These are phyloP conservation scores for Schizonepeta tenuifolia DNA, from an alignment of 257 asterid genomes.

Conservation along the genomic window DNA sequence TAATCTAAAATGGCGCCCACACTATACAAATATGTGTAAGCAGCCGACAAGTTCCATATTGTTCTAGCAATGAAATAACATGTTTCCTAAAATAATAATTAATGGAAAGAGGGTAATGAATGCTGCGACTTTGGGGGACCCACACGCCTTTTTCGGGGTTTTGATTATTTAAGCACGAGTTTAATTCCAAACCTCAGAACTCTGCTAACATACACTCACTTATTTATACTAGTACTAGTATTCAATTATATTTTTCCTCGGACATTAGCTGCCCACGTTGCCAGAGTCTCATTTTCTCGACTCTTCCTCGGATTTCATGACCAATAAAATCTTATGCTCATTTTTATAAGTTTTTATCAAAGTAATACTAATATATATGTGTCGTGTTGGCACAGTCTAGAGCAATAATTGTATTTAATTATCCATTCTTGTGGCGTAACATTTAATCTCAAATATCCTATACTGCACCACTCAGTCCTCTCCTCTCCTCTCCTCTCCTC, in stretches of 20 bases:
- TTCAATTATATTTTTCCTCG: slow-evolving; percentile 33
- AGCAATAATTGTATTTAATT: not conserved
- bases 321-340: slow-evolving; percentile 44
- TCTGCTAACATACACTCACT: slow-evolving; percentile 1
- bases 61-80: slow-evolving; percentile 9
- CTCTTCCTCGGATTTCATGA: slow-evolving; percentile 34
- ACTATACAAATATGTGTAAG: not conserved
- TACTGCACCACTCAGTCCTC: not conserved
- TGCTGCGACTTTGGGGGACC: slow-evolving; percentile 40
- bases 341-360: not conserved
- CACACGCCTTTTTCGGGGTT: slow-evolving; percentile 18
- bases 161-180: slow-evolving; percentile 36
- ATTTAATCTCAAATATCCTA: slow-evolving; percentile 6
- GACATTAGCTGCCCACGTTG: slow-evolving; percentile 49
- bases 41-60: slow-evolving; percentile 24
- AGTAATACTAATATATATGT: not conserved
- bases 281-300: slow-evolving; percentile 35
- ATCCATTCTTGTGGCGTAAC: slow-evolving; percentile 5
- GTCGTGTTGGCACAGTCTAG: not conserved
- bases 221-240: too few species aligned
- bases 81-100: slow-evolving; percentile 16
- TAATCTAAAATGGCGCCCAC: too few species aligned
- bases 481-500: too few species aligned
- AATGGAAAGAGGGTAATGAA: not conserved
- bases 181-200: slow-evolving; percentile 25